Evolutionary conservation across 768 basidiomycete species (phyloP), one percentile per base, ranked within the genome.

Genomic region (Cyathus striatus): DNA sequence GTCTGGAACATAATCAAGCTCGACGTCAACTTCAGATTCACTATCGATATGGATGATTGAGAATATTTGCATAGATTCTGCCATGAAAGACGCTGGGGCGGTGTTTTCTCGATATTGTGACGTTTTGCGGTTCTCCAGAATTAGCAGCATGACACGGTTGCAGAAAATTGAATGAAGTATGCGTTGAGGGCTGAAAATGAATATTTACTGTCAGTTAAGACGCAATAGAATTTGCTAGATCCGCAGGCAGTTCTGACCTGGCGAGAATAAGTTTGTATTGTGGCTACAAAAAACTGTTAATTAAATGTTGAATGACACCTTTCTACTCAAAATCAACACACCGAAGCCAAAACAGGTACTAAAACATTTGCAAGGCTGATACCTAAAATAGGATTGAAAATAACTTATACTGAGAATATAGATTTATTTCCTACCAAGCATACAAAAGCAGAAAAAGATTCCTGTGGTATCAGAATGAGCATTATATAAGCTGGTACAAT

Each of bases 81-180:
- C 13, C n/a, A n/a, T n/a, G n/a, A n/a, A n/a, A 32, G 30, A 32
- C 12, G 30, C 2, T 32, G 13, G 3, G 12, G 30, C 30, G 17
- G 17, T 16, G 17, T 13, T 12, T 16, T 16, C 30, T 3, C 30
- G 30, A 13, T 16, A 12, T 16, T 12, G 17, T 32, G 12, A 12
- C 13, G 30, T 32, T 16, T 32, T 32, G 12, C 42, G n/a, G 23
- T 37, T 18, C 34, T 43, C 17, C 6, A 43, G 42, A n/a, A 43
- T 43, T 4, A 43, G 33, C 16, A 43, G 35, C 16, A 43, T 37
- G 32, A 43, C 42, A 13, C 43, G 48, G 16, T 46, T 44, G 14
- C 38, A 34, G 23, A 52, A 42, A 43, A 52, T 49, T 5, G 45
- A 49, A 22, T 25, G 40, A 13, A 38, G 25, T 6, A 16, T 25